phyloP scores from a whole-genome alignment of 805 yeast species.

The Blastobotrys parvus region DNA sequence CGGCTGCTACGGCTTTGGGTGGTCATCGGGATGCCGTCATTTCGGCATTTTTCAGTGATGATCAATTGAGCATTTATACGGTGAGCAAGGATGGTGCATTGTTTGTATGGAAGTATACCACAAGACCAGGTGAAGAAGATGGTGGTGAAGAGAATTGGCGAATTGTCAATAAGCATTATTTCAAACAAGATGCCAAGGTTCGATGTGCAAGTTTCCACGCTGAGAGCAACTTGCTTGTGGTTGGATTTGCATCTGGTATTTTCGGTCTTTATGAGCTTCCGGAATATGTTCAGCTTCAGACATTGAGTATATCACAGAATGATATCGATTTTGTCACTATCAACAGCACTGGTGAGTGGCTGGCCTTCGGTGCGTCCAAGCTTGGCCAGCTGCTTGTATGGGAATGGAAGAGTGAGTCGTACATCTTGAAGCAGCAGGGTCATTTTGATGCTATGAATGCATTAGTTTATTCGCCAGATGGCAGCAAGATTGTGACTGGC shows the following conservation, averaged over 20 bases:
- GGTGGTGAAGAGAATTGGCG: conserved; percentile 51
- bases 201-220: conserved; percentile 82
- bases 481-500: conserved; percentile 84
- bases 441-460: conserved; percentile 88
- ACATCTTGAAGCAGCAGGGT: conserved; percentile 91
- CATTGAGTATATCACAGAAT: conserved; percentile 84
- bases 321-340: conserved; percentile 75
- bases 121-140: conserved; percentile 33
- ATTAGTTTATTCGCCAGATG: conserved; percentile 88
- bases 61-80: conserved; percentile 86
- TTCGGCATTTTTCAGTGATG: conserved; percentile 76
- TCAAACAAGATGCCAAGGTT: conserved; percentile 61
- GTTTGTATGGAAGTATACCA: conserved; percentile 82
- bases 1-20: conserved; percentile 75
- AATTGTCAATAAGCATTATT: conserved; percentile 68
- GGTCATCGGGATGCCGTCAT: conserved; percentile 90
- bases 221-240: conserved; percentile 59
- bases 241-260: conserved; percentile 84
- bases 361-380: conserved; percentile 86
- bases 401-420: conserved; percentile 98
- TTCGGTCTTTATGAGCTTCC: conserved; percentile 88
- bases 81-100: conserved; percentile 92
- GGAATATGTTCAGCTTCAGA: conserved; percentile 70
- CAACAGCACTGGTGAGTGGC: conserved; percentile 89
- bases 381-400: conserved; percentile 92